Conservation (phyloP, 192 early-diverging fungal species). For the Linnemannia elongata region DNA sequence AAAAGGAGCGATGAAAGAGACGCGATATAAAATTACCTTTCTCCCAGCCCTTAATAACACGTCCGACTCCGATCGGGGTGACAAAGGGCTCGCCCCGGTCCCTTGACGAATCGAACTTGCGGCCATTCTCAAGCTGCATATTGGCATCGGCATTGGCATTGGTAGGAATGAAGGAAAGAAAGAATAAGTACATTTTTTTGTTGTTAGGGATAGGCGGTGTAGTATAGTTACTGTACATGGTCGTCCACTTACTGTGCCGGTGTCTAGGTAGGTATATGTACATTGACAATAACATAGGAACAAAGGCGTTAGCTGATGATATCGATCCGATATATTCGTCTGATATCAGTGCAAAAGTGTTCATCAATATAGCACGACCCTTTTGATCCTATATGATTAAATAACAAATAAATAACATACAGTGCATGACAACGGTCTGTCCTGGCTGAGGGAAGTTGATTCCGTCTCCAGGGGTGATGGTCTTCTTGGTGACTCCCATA, state of each 20-base stretch:
- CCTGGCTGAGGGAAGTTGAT: slow-evolving; percentile 72
- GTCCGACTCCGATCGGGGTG: slow-evolving; percentile 92
- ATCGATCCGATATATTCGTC: no score
- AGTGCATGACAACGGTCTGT: slow-evolving; percentile 81
- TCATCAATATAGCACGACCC: no score
- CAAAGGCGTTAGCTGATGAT: neutral
- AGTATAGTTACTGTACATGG: neutral
- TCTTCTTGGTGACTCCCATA: slow-evolving; percentile 55
- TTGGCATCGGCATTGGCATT: no score
- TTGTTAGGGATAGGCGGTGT: neutral
- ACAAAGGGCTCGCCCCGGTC: slow-evolving; percentile 89
- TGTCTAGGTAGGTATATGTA: slow-evolving; percentile 34
- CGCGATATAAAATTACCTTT: slow-evolving; percentile 47
- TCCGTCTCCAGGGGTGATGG: slow-evolving; percentile 63
- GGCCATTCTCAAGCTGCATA: slow-evolving; percentile 72
- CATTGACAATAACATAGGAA: neutral
- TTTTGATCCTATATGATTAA: no score
- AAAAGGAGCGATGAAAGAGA: neutral
- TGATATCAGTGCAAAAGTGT: no score
- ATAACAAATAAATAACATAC: slow-evolving; percentile 25
- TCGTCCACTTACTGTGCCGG: slow-evolving; percentile 32
- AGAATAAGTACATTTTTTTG: no score
- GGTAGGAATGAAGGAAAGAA: neutral
- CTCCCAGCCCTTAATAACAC: slow-evolving; percentile 86
- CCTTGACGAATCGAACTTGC: slow-evolving; percentile 89